A percentile compares a stretch with the other conserved stretches of the same genome.
Conservation (phyloP, 805 yeast genomes). For the Wickerhamomyces rabaulensis region DNA sequence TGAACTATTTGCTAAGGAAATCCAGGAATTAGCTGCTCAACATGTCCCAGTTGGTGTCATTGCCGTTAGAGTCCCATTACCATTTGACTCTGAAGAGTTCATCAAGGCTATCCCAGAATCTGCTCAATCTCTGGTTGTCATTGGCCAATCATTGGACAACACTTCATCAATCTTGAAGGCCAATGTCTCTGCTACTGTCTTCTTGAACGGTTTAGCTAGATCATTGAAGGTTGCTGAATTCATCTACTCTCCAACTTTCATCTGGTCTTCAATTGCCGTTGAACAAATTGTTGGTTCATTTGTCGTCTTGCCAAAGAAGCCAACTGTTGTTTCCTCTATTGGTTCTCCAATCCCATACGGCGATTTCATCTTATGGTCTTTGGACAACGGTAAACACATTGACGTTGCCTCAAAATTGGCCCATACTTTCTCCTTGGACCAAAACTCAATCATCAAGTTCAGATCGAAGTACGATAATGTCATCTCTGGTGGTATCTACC, state of each 20-base stretch:
- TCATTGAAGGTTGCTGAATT: slow-evolving; percentile 44
- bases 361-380: slow-evolving; percentile 56
- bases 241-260: slow-evolving; percentile 44
- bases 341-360: slow-evolving; percentile 15
- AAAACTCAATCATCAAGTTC: slow-evolving; percentile 44
- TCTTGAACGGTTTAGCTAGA: slow-evolving; percentile 32
- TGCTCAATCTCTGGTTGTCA: slow-evolving; percentile 56
- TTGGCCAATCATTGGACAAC: slow-evolving; percentile 48
- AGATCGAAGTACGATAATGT: slow-evolving; percentile 69
- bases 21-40: slow-evolving; percentile 30
- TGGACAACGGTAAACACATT: slow-evolving; percentile 54
- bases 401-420: slow-evolving; percentile 61
- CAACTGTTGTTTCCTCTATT: slow-evolving; percentile 2
- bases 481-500: slow-evolving; percentile 68
- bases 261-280: slow-evolving; percentile 52
- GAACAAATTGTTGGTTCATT: slow-evolving; percentile 43
- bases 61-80: slow-evolving; percentile 71
- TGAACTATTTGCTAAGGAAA: slow-evolving; percentile 43
- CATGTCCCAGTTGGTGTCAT: slow-evolving; percentile 54
- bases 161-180: slow-evolving; percentile 47
- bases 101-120: slow-evolving; percentile 51
- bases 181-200: slow-evolving; percentile 70
- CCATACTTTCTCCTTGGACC: slow-evolving; percentile 62
- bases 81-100: slow-evolving; percentile 66
- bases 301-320: slow-evolving; percentile 25